phyloP scores from a whole-genome alignment of 2,329 filamentous ascomycete species.

The Pestalotiopsis sp. region DNA sequence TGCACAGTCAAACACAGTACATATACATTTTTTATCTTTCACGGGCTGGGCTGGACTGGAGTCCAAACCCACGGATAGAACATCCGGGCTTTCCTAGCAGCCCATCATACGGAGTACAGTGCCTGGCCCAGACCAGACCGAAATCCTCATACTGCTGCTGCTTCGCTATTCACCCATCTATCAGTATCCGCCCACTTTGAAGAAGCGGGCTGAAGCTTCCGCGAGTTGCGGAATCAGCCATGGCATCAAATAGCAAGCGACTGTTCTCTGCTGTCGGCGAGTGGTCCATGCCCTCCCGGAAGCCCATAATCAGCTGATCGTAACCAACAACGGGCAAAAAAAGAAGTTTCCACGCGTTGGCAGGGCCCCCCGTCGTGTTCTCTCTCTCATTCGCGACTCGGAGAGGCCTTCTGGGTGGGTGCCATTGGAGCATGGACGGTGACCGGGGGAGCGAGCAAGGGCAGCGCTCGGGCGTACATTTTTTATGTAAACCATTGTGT shows the following conservation, averaged over 20 bases:
- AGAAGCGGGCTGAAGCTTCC: background rate
- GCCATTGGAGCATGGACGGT: constrained; percentile 5
- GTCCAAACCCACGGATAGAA: background rate
- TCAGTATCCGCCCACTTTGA: background rate
- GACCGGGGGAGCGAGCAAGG: background rate
- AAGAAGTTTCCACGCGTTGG: background rate
- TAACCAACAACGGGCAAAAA: background rate
- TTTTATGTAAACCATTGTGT: constrained; percentile 1
- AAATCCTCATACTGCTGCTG: background rate
- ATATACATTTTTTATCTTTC: background rate
- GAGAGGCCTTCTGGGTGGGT: background rate
- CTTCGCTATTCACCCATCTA: background rate
- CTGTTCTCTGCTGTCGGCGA: background rate
- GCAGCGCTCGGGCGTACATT: background rate
- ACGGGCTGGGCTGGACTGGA: background rate
- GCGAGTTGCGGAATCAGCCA: background rate
- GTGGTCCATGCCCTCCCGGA: background rate
- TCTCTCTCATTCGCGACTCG: background rate
- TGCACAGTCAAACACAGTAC: background rate
- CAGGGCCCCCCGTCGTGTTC: no score
- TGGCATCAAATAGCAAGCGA: background rate
- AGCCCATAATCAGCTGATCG: constrained; percentile 4
- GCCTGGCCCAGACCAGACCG: background rate
- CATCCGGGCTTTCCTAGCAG: background rate
- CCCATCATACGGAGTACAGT: background rate